phyloP scores from a whole-genome alignment of 176 grass and related monocot genomes.

The Tillandsia leiboldiana region DNA sequence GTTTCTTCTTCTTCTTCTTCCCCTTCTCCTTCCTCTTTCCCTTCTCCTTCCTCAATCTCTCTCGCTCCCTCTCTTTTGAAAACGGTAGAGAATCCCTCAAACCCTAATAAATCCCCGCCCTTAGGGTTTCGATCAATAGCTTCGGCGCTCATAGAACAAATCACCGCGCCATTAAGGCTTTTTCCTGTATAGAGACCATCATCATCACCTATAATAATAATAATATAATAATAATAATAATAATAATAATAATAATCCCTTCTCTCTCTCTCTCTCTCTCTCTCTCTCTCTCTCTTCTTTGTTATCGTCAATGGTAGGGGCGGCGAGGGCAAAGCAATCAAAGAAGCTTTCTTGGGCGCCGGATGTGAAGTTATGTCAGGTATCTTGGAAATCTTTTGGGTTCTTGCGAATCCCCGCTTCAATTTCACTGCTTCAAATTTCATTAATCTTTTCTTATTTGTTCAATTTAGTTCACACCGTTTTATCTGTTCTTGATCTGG shows the following conservation, averaged over 20 bases:
- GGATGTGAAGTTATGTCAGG: constrained; percentile 1
- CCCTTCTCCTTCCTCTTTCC: neutral
- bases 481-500: too few relatives aligned
- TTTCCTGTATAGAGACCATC: neutral
- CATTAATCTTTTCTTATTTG: too few relatives aligned
- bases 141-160: neutral
- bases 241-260: too few relatives aligned
- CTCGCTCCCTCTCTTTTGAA: neutral
- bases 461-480: too few relatives aligned
- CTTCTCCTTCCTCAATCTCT: neutral
- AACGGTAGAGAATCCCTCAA: neutral
- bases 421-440: too few relatives aligned
- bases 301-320: neutral
- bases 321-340: neutral
- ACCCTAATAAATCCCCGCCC: neutral
- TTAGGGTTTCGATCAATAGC: neutral
- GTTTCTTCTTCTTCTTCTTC: neutral
- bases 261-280: too few relatives aligned
- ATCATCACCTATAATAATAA: too few relatives aligned
- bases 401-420: too few relatives aligned
- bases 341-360: constrained; percentile 1
- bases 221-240: too few relatives aligned
- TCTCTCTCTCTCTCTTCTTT: neutral
- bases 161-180: neutral
- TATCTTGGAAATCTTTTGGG: neutral